A percentile compares a stretch with the other conserved stretches of the same genome.
These are phyloP conservation scores for Piper betle DNA, from an alignment of 164 flowering plant genomes.

Conservation along the genomic window DNA sequence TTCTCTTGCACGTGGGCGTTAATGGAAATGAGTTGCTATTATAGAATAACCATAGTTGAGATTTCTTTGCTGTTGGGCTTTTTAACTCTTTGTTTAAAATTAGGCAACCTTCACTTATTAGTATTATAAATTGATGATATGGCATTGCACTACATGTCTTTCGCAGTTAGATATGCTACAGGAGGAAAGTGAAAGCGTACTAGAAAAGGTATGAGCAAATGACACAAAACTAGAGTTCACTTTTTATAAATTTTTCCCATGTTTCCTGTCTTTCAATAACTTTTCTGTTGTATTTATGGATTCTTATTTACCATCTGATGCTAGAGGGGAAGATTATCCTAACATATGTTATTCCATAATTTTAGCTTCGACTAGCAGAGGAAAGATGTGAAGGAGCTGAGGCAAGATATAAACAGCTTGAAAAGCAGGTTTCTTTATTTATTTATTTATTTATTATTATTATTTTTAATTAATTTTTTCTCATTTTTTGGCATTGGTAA, in stretches of 20 bases:
- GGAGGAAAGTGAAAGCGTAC: constrained; percentile 73
- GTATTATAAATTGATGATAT: not conserved
- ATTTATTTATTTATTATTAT: not conserved
- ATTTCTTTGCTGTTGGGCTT: not conserved
- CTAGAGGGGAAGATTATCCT: constrained; percentile 7
- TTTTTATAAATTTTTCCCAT: not conserved
- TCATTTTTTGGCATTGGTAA: too few relatives aligned
- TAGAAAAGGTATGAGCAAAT: constrained; percentile 46
- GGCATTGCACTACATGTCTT: constrained; percentile 7
- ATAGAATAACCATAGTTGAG: not conserved
- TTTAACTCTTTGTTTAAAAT: too few relatives aligned
- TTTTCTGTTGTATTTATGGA: not conserved
- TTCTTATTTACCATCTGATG: not conserved
- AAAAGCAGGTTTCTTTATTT: constrained; percentile 48
- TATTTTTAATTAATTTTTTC: not conserved
- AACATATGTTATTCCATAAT: constrained; percentile 11
- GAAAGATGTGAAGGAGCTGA: constrained; percentile 80
- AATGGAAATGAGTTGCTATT: not conserved
- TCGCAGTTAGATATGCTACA: constrained; percentile 86
- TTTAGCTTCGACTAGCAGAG: constrained; percentile 77
- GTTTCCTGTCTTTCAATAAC: not conserved
- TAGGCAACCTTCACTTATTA: not conserved
- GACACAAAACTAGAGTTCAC: not conserved
- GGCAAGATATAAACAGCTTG: constrained; percentile 66
- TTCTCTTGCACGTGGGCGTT: not conserved